Conservation (phyloP, 2,329 filamentous ascomycete genomes). For the Huntiella omanensis region DNA sequence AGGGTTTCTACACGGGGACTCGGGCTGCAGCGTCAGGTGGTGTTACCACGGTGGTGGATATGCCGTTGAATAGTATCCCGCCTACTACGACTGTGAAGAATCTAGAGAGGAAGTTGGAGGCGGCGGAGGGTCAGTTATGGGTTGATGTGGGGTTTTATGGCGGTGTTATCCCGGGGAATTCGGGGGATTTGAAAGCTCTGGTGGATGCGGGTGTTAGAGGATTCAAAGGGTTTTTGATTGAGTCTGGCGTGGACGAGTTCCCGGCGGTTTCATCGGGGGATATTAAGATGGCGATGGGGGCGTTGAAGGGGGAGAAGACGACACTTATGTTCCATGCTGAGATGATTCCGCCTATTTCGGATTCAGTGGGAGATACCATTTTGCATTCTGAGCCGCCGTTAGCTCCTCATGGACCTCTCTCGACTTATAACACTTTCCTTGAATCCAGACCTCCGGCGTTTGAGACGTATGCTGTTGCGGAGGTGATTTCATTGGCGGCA, state of each 20-base stretch:
- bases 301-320: slow-evolving; percentile 62
- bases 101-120: slow-evolving; percentile 68
- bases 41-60: slow-evolving; percentile 91
- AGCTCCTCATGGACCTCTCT: slow-evolving; percentile 51
- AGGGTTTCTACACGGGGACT: slow-evolving; percentile 91
- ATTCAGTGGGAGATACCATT: slow-evolving; percentile 61
- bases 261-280: slow-evolving; percentile 70
- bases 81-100: slow-evolving; percentile 78
- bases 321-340: slow-evolving; percentile 99
- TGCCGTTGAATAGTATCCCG: slow-evolving; percentile 93
- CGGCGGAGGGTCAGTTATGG: slow-evolving; percentile 80
- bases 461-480: slow-evolving; percentile 75
- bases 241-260: slow-evolving; percentile 93
- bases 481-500: slow-evolving; percentile 67
- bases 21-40: slow-evolving; percentile 85
- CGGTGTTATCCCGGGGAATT: slow-evolving; percentile 81
- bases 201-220: slow-evolving; percentile 76
- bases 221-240: slow-evolving; percentile 95
- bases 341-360: slow-evolving; percentile 78
- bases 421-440: slow-evolving; percentile 76
- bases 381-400: slow-evolving; percentile 50
- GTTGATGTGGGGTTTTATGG: slow-evolving; percentile 98
- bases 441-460: slow-evolving; percentile 75
- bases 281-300: slow-evolving; percentile 60
- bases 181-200: slow-evolving; percentile 55